These are phyloP conservation scores for Pythium sp. DNA, from an alignment of 352 stramenopile species.

Conservation along the genomic window DNA sequence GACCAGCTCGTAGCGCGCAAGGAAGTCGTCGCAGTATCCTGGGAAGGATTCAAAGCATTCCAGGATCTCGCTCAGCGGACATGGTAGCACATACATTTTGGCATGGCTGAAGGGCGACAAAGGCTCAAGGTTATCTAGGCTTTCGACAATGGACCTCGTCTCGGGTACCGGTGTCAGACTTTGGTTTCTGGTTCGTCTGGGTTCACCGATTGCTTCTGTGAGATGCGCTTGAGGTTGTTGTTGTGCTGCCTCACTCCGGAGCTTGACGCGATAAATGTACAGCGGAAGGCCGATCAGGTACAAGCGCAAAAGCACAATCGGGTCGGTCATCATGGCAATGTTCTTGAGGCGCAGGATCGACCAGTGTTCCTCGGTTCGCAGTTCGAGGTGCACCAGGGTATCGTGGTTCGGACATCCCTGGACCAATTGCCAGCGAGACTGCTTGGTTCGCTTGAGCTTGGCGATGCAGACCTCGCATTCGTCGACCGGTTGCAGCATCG, in stretches of 20 bases:
- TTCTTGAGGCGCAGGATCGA: conserved; percentile 31
- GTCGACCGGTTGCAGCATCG: background rate
- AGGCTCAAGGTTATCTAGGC: background rate
- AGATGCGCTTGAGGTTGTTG: background rate
- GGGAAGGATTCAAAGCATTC: conserved; percentile 3
- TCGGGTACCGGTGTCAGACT: background rate
- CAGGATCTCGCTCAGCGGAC: conserved; percentile 4
- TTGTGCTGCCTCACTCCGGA: background rate
- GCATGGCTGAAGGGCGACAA: background rate
- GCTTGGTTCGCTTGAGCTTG: background rate
- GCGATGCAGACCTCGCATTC: background rate
- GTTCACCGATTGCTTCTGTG: background rate
- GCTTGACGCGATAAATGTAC: conserved; percentile 24
- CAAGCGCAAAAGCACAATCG: conserved; percentile 22
- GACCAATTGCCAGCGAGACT: conserved; percentile 5
- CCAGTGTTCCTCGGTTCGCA: conserved; percentile 22
- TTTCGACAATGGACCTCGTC: background rate
- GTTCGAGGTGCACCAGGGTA: conserved; percentile 20
- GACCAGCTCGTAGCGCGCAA: conserved; percentile 11
- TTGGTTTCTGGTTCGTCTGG: background rate
- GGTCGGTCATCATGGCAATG: conserved; percentile 31
- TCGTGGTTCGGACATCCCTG: conserved; percentile 16
- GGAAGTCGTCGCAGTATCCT: conserved; percentile 6
- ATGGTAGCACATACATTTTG: conserved; percentile 13
- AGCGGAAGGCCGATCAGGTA: conserved; percentile 16